phyloP scores from a whole-genome alignment of 1,139 yeast species.

The Lodderomyces oxycetoniae region DNA sequence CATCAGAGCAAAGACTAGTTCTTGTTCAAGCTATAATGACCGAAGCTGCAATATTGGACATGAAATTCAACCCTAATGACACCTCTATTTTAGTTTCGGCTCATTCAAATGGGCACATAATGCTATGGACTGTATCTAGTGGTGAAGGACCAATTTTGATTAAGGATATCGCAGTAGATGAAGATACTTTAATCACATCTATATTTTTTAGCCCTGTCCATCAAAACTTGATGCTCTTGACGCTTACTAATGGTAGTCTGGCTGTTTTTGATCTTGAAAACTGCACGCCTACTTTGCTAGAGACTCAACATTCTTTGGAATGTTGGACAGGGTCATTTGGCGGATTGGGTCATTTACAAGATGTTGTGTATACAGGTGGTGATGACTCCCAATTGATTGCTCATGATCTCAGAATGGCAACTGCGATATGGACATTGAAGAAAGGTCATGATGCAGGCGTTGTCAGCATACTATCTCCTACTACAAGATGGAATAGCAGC shows the following conservation, averaged over 20 bases:
- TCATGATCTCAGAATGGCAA: constrained; percentile 57
- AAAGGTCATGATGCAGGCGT: constrained; percentile 83
- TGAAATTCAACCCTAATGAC: constrained; percentile 60
- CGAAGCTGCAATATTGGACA: constrained; percentile 68
- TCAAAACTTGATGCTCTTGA: constrained; percentile 35
- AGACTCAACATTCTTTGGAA: constrained; percentile 57
- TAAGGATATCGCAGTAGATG: constrained; percentile 41
- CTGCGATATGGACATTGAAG: constrained; percentile 50
- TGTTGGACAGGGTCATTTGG: constrained; percentile 90
- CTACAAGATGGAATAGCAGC: constrained; percentile 32
- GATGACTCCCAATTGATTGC: constrained; percentile 78
- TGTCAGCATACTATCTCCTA: constrained; percentile 63
- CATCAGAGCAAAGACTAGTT: constrained; percentile 12
- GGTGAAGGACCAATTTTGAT: constrained; percentile 18
- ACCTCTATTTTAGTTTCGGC: constrained; percentile 50
- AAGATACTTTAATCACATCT: constrained; percentile 57
- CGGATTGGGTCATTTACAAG: constrained; percentile 43
- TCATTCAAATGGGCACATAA: constrained; percentile 75
- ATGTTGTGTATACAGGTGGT: constrained; percentile 81
- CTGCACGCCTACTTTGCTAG: constrained; percentile 15
- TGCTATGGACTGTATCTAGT: constrained; percentile 50
- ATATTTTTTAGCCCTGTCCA: constrained; percentile 51
- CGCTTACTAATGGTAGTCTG: constrained; percentile 57
- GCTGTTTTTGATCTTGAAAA: constrained; percentile 29
- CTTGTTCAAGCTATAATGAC: constrained; percentile 13